phyloP scores from a whole-genome alignment of 2,329 filamentous ascomycete genomes.

The Clonostachys rosea region DNA sequence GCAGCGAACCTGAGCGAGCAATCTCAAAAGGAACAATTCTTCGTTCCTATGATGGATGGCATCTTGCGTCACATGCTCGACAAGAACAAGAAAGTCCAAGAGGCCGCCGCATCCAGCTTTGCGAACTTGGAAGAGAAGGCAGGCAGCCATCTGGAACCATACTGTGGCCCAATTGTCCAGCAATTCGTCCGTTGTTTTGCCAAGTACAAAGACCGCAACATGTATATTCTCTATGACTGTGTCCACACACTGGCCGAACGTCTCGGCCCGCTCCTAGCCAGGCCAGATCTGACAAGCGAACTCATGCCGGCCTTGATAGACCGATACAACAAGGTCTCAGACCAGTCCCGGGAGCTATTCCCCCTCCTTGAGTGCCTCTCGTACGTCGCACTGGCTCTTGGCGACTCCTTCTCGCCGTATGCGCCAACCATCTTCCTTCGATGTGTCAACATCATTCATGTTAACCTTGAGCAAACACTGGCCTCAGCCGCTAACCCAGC shows the following conservation, averaged over 20 bases:
- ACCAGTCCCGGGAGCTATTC: slow-evolving; percentile 90
- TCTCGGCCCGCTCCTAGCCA: slow-evolving; percentile 76
- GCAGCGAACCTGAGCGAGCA: slow-evolving; percentile 70
- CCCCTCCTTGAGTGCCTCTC: slow-evolving; percentile 94
- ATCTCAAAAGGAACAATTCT: slow-evolving; percentile 68
- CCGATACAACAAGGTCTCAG: slow-evolving; percentile 80
- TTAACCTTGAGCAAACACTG: slow-evolving; percentile 79
- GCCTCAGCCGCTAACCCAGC: slow-evolving; percentile 62
- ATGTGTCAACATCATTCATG: slow-evolving; percentile 87
- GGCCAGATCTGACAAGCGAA: slow-evolving; percentile 72
- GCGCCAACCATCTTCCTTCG: slow-evolving; percentile 81
- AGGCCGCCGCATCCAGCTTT: slow-evolving; percentile 92
- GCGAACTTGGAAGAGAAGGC: slow-evolving; percentile 94
- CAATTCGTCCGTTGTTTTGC: slow-evolving; percentile 91
- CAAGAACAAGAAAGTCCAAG: slow-evolving; percentile 95
- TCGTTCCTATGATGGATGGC: slow-evolving; percentile 96
- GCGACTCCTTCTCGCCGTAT: slow-evolving; percentile 77
- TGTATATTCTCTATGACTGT: slow-evolving; percentile 98
- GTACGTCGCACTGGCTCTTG: slow-evolving; percentile 85
- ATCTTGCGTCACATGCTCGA: slow-evolving; percentile 94
- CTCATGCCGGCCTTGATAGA: slow-evolving; percentile 91
- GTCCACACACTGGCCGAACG: slow-evolving; percentile 95
- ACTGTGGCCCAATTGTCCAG: slow-evolving; percentile 82
- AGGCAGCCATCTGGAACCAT: slow-evolving; percentile 73
- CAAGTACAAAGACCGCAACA: slow-evolving; percentile 97